Conservation (phyloP, 2,329 filamentous ascomycete genomes). For the Fonsecaea multimorphosa region DNA sequence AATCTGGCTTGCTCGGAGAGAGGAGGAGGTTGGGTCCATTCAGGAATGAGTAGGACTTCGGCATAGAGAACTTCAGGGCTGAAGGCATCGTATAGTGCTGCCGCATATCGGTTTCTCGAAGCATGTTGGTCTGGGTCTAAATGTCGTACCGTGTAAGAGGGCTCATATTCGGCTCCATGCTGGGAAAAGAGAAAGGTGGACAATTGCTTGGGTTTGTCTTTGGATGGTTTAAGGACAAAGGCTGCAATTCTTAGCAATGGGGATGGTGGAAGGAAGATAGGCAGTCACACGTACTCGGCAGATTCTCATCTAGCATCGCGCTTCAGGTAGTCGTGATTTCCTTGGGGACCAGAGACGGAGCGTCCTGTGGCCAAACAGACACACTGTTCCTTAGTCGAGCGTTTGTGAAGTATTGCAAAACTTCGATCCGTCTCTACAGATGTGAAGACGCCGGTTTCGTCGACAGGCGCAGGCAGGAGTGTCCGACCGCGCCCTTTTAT, state of each 20-base stretch:
- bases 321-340: background rate
- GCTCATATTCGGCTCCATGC: constrained; percentile 78
- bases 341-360: background rate
- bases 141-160: constrained; percentile 80
- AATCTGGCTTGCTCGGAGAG: constrained; percentile 79
- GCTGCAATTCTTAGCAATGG: constrained; percentile 47
- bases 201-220: constrained; percentile 51
- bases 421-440: background rate
- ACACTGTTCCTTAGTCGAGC: background rate
- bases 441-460: background rate
- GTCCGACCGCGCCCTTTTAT: constrained; percentile 7
- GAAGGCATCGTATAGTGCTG: constrained; percentile 82
- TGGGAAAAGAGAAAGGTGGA: constrained; percentile 59
- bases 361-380: background rate
- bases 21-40: constrained; percentile 82
- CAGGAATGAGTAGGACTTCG: constrained; percentile 81
- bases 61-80: constrained; percentile 82
- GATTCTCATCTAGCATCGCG: constrained; percentile 86
- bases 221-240: constrained; percentile 65
- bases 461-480: background rate
- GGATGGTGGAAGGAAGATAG: background rate
- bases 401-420: background rate
- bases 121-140: constrained; percentile 72
- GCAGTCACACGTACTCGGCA: constrained; percentile 66
- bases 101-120: constrained; percentile 82